Evolutionary conservation across 2,329 filamentous ascomycete species (phyloP), one percentile per base, ranked within the genome.

Genomic region (Hypoxylon sp.): DNA sequence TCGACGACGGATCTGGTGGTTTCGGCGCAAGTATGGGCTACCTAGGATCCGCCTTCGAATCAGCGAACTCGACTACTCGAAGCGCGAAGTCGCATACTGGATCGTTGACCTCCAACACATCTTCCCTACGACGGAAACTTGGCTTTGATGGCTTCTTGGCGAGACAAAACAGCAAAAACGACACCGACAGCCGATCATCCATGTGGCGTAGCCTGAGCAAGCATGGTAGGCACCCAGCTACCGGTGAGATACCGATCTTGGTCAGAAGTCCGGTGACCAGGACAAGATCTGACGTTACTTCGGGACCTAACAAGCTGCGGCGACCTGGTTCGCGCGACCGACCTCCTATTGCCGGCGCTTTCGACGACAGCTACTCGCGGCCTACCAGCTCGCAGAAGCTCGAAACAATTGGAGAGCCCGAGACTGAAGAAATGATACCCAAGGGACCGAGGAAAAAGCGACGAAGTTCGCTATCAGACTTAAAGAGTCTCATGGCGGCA

Each of bases 151-250:
- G 81, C 2, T 75, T 96, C 24, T 82, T 91, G 33, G 85, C 91
- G 55, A 89, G 94, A 52, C 89, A 95, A 67, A 92, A 90, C 69
- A 92, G 90, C 78, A 94, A 89, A 72, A 83, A 81, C 18, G 83
- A 85, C 33, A 79, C 86, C 38, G 90, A 91, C 38, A 84, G 85
- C 64, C 86, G 91, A 31, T 81, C 87, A 37, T 94, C 91, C 0
- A 86, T 97, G 18, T 92, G 92, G 86, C 86, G 92, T 52, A 93
- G 86, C n/a, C 78, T 97, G 64, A 96, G 92, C 79, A 97, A 96
- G 78, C 83, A 91, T 77, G 75, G 83, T 79, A 82, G 88, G 51
- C 76, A 83, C 66, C 75, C 82, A 24, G 83, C 79, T 60, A 86
- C 79, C 50, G 86, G 79, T 66, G 91, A 88, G 60, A 75, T 76